Percentiles rank a stretch among this genome's conserved stretches.
Conservation (phyloP, 1,284 basidiomycete genomes). For the Cerrena zonata region DNA sequence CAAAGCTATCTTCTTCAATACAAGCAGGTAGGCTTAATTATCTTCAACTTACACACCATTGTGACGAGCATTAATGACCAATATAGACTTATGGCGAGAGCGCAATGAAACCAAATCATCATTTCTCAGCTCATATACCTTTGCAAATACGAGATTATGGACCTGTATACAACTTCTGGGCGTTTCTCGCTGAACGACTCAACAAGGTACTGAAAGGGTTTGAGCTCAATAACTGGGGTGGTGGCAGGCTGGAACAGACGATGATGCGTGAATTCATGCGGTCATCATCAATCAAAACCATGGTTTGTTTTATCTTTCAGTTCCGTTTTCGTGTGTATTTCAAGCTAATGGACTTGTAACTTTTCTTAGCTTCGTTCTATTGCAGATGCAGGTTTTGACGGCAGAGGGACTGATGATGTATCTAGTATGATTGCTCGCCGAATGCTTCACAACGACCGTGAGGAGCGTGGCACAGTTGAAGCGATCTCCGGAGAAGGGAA, state of each 20-base stretch:
- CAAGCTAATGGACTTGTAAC: no score
- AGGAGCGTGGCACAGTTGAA: not conserved
- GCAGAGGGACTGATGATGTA: not conserved
- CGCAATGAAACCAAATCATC: conserved; percentile 17
- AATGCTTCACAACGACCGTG: not conserved
- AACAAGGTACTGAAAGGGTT: conserved; percentile 25
- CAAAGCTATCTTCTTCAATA: conserved; percentile 8
- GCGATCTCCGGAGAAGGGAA: not conserved
- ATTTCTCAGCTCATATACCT: conserved; percentile 16
- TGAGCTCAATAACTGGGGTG: conserved; percentile 14
- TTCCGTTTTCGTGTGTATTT: no score
- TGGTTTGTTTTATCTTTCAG: no score
- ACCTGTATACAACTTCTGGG: conserved; percentile 24
- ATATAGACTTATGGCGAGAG: conserved; percentile 14
- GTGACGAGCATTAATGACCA: not conserved
- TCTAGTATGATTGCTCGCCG: not conserved
- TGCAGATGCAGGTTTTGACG: not conserved
- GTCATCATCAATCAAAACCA: not conserved
- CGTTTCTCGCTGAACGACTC: conserved; percentile 21
- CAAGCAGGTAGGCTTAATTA: conserved; percentile 1
- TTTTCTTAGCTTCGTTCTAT: not conserved
- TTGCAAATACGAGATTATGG: conserved; percentile 18
- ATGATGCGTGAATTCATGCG: conserved; percentile 17
- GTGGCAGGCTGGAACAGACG: conserved; percentile 17
- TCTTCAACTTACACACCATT: conserved; percentile 1